A percentile compares a stretch with the other conserved stretches of the same genome.
phyloP scores from a whole-genome alignment of 805 yeast genomes.

The Candida rishiriensis region DNA sequence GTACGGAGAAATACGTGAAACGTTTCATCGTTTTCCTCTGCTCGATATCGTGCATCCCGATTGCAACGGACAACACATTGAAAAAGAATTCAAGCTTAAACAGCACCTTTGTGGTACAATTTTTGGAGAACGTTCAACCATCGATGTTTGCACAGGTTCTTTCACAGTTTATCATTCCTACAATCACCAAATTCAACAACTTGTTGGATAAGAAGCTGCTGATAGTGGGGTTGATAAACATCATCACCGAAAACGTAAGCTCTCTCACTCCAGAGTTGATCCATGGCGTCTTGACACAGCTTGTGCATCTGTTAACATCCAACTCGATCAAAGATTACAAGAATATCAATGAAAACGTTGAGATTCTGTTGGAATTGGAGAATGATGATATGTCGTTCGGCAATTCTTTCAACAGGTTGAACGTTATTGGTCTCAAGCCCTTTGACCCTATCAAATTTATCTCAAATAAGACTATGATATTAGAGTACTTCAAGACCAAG shows the following conservation, averaged over 20 bases:
- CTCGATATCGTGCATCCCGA: conserved; percentile 22
- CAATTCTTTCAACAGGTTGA: conserved; percentile 72
- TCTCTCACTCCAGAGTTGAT: conserved; percentile 35
- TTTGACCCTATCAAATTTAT: conserved; percentile 69
- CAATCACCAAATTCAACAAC: conserved; percentile 39
- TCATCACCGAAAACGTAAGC: conserved; percentile 39
- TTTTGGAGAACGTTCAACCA: conserved; percentile 70
- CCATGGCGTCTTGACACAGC: conserved; percentile 37
- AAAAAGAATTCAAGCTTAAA: conserved; percentile 20
- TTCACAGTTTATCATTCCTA: conserved; percentile 46
- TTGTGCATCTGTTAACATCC: conserved; percentile 34
- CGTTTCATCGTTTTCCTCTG: conserved; percentile 62
- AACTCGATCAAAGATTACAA: conserved; percentile 32
- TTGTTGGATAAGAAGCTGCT: conserved; percentile 41
- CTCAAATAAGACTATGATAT: conserved; percentile 25
- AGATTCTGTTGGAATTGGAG: conserved; percentile 59
- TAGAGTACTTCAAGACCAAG: conserved; percentile 30
- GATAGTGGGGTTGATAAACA: conserved; percentile 44
- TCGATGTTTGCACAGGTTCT: conserved; percentile 51
- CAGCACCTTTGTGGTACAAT: conserved; percentile 47
- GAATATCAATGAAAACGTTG: conserved; percentile 35
- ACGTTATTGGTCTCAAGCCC: conserved; percentile 53
- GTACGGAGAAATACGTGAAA: conserved; percentile 78
- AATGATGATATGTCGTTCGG: conserved; percentile 66
- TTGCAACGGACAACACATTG: conserved; percentile 23